Evolutionary conservation across 768 basidiomycete species (phyloP).

Genomic region (Dictyophora rubrovolvata): DNA sequence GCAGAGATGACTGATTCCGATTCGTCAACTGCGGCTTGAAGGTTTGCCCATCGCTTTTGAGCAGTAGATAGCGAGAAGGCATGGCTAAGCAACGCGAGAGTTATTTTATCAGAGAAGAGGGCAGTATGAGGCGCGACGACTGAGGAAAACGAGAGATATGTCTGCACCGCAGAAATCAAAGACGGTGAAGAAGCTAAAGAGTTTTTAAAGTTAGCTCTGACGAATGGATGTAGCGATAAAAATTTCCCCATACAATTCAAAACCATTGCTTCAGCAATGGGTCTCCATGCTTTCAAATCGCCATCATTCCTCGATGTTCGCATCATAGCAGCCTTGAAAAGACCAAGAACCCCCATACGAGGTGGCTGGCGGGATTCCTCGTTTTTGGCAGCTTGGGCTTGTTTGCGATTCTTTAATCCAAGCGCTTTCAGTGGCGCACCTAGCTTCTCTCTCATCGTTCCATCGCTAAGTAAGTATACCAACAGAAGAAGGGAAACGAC

Average conservation of each 20-base stretch:
- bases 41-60: constrained; percentile 32
- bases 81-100: constrained; percentile 47
- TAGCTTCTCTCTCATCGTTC: background rate
- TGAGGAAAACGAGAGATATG: constrained; percentile 42
- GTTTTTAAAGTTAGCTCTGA: constrained; percentile 18
- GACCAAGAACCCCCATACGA: constrained; percentile 56
- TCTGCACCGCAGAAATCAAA: constrained; percentile 32
- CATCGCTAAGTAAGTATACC: background rate
- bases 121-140: constrained; percentile 26
- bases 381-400: background rate
- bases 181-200: constrained; percentile 9
- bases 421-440: background rate
- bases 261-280: constrained; percentile 38
- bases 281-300: constrained; percentile 26
- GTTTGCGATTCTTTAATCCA: constrained; percentile 23
- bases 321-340: constrained; percentile 27
- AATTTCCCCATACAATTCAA: constrained; percentile 24
- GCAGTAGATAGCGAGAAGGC: constrained; percentile 36
- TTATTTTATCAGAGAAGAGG: constrained; percentile 36
- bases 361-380: constrained; percentile 31
- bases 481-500: background rate
- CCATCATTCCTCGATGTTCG: constrained; percentile 37
- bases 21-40: constrained; percentile 15
- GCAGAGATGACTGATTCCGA: constrained; percentile 24
- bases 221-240: background rate